These are phyloP conservation scores for Canariomyces notabilis DNA, from an alignment of 2,329 filamentous ascomycete genomes.

Conservation along the genomic window DNA sequence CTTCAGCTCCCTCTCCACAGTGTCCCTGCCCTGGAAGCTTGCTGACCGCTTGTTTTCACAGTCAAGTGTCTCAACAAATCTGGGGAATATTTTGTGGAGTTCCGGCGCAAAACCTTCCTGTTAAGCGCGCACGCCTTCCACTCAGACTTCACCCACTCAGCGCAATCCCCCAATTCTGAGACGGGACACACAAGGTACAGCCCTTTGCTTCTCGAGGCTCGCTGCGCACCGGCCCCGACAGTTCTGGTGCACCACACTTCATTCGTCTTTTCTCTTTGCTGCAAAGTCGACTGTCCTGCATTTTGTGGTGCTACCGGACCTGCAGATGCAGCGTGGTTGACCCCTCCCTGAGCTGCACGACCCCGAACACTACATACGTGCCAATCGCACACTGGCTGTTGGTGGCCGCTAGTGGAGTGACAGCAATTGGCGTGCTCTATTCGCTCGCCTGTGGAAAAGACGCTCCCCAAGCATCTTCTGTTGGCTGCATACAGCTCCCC, in stretches of 20 bases:
- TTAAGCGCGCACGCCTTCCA: too few relatives aligned
- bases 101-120: neutral
- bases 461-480: constrained; percentile 9
- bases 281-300: constrained; percentile 9
- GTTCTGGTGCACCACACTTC: neutral
- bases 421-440: constrained; percentile 19
- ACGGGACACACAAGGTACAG: too few relatives aligned
- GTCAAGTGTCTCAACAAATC: neutral
- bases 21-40: neutral
- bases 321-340: constrained; percentile 15
- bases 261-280: neutral
- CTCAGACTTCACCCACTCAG: too few relatives aligned
- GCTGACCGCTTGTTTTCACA: neutral
- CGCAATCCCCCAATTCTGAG: too few relatives aligned
- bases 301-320: constrained; percentile 6
- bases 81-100: neutral
- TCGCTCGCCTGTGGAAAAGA: constrained; percentile 14
- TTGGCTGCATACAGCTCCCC: constrained; percentile 10
- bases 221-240: too few relatives aligned
- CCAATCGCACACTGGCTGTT: constrained; percentile 17
- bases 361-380: too few relatives aligned
- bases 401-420: constrained; percentile 4
- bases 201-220: too few relatives aligned
- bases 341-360: constrained; percentile 5
- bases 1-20: neutral